Base-by-base conservation (phyloP, 2,329 filamentous ascomycete species). In the Fusarium sp. region DNA sequence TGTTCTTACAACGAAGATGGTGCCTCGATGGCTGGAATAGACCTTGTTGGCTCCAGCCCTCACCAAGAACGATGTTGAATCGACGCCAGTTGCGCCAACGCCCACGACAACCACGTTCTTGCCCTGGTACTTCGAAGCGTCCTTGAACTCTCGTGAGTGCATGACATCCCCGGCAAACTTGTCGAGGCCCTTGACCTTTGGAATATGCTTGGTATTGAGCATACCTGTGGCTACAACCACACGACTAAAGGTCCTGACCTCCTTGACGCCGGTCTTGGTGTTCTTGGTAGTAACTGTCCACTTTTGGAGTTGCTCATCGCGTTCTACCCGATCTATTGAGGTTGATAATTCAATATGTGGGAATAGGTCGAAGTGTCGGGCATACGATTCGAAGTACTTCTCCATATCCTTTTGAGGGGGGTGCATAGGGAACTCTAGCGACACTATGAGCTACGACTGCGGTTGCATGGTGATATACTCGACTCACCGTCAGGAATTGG, bases 81-180 rank as follows among this genome's bases (percentile, higher is more conserved):
- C 75, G 1, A 70, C 70, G 15, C 73, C 75, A 2, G 79, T 82
- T 40, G 78, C 78, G 17, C 80, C 79, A n/a, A 82, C 70, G n/a
- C 83, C 83, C 7, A 84, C 75, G 0, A 85, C 76, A 7, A 84
- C 65, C 3, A 84, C 79, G n/a, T 75, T 82, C 70, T 83, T 81
- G 11, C 75, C 78, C 15, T 75, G 71, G 64, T 82, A 83, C 28
- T 67, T 68, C 8, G 63, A 56, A 2, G 70, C 62, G 66, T 71
- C 71, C 19, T 79, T 77, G 54, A 79, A 81, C 19, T 75, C 67
- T 20, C 79, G 75, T 0, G 79, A 78, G 64, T 85, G 83, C 3
- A 83, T 74, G 13, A 79, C 60, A 4, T 75, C 71, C 4, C 81
- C 82, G 35, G 76, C 54, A 56, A 82, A 84, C 28, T 74, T 75